These are phyloP conservation scores for Discostella stelligeroides DNA, from an alignment of 108 stramenopile genomes.

Conservation along the genomic window DNA sequence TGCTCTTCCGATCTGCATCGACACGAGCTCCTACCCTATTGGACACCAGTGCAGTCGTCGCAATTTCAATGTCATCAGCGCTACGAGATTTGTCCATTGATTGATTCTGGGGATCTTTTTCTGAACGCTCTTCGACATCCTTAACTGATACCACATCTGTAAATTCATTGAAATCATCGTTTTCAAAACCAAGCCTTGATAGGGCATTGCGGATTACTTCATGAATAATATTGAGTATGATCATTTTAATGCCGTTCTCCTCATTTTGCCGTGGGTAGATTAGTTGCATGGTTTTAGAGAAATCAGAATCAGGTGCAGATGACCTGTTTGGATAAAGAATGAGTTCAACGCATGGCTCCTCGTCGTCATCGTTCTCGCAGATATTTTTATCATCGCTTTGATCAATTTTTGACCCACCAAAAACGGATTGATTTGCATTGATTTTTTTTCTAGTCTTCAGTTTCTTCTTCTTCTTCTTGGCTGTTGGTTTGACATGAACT, in stretches of 20 bases:
- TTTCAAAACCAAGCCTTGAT: slow-evolving; percentile 53
- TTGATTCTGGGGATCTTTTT: background rate
- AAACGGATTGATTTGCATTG: slow-evolving; percentile 1
- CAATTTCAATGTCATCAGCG: slow-evolving; percentile 17
- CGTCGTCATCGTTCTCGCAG: slow-evolving; percentile 28
- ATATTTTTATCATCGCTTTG: slow-evolving; percentile 7
- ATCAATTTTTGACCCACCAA: slow-evolving; percentile 1
- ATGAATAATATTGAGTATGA: slow-evolving; percentile 53
- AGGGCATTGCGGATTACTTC: slow-evolving; percentile 58
- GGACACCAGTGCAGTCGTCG: slow-evolving; percentile 32
- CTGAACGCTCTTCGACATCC: slow-evolving; percentile 6
- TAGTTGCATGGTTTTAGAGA: background rate
- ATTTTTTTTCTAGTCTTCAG: slow-evolving; percentile 26
- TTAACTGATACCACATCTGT: slow-evolving; percentile 10
- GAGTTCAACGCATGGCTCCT: slow-evolving; percentile 25
- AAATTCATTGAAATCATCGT: slow-evolving; percentile 23
- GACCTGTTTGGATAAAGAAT: slow-evolving; percentile 20
- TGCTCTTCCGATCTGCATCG: slow-evolving; percentile 23
- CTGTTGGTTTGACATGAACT: slow-evolving; percentile 39
- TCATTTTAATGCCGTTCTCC: slow-evolving; percentile 58
- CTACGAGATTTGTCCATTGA: slow-evolving; percentile 5
- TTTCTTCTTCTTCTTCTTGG: slow-evolving; percentile 46
- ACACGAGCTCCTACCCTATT: slow-evolving; percentile 22
- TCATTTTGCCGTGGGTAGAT: slow-evolving; percentile 7
- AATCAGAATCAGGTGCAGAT: slow-evolving; percentile 1